Conservation (phyloP, 2,329 filamentous ascomycete species). For the Annulohypoxylon truncatum region DNA sequence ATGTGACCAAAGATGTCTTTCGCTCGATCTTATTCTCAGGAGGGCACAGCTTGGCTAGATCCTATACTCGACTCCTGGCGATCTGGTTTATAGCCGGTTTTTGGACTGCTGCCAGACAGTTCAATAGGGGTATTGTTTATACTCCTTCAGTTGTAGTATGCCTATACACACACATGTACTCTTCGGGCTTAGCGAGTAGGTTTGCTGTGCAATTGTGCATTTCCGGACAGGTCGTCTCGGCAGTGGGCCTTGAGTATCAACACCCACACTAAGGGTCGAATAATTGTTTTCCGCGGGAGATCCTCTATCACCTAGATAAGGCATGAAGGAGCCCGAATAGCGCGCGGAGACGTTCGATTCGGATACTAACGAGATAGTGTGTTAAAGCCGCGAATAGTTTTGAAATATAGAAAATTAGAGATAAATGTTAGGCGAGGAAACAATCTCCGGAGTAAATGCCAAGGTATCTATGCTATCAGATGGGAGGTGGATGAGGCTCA, state of each 20-base stretch:
- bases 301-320: constrained; percentile 34
- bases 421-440: neutral
- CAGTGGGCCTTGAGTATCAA: constrained; percentile 34
- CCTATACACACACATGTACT: constrained; percentile 15
- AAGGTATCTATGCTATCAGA: neutral
- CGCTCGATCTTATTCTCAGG: neutral
- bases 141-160: constrained; percentile 10
- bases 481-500: constrained; percentile 12
- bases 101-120: neutral
- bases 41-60: neutral
- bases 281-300: constrained; percentile 43
- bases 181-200: constrained; percentile 10
- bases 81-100: neutral
- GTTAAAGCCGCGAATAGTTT: constrained; percentile 9
- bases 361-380: constrained; percentile 12
- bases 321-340: constrained; percentile 13
- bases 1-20: neutral
- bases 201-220: constrained; percentile 39
- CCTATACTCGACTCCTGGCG: neutral
- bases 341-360: constrained; percentile 30
- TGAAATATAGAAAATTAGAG: constrained; percentile 11
- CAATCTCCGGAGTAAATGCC: neutral
- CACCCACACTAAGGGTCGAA: constrained; percentile 28
- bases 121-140: constrained; percentile 22
- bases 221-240: constrained; percentile 40